phyloP scores from a whole-genome alignment of 2,329 filamentous ascomycete genomes.

The Trichophyton schoenleinii region DNA sequence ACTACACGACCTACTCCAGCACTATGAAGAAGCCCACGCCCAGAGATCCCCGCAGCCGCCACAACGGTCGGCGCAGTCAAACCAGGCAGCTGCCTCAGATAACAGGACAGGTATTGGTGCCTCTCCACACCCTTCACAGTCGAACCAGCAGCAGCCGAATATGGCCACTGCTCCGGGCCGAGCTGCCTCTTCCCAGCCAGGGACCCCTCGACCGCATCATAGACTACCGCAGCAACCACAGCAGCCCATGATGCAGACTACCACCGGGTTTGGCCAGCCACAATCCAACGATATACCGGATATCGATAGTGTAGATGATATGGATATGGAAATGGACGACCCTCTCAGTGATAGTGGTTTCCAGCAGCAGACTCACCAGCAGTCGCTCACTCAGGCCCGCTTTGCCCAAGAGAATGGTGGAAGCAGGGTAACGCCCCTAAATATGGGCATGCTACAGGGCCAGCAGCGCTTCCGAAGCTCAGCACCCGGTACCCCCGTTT shows the following conservation, averaged over 20 bases:
- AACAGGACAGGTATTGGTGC: constrained; percentile 39
- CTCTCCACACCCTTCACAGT: constrained; percentile 16
- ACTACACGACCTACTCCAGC: constrained; percentile 85
- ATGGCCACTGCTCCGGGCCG: background rate
- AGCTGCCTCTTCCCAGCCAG: constrained; percentile 5
- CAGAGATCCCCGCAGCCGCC: constrained; percentile 45
- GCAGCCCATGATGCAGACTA: constrained; percentile 14
- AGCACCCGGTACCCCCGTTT: constrained; percentile 71
- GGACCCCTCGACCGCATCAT: constrained; percentile 15
- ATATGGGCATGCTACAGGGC: constrained; percentile 61
- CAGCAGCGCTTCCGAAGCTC: constrained; percentile 75
- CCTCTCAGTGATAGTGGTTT: constrained; percentile 44
- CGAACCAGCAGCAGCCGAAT: constrained; percentile 13
- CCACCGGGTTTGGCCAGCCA: constrained; percentile 13
- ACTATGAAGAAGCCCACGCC: constrained; percentile 92
- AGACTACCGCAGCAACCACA: constrained; percentile 7
- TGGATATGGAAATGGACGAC: constrained; percentile 98
- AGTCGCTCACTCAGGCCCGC: constrained; percentile 53
- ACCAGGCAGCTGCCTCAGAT: constrained; percentile 32
- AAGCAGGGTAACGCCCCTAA: constrained; percentile 53
- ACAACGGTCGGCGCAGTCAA: constrained; percentile 35
- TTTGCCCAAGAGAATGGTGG: constrained; percentile 44
- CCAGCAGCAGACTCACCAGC: constrained; percentile 46
- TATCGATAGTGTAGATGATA: constrained; percentile 45
- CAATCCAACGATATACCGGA: constrained; percentile 22